A percentile compares a stretch with the other conserved stretches of the same genome.
phyloP scores from a whole-genome alignment of 768 basidiomycete genomes.

The Trametes villosa region DNA sequence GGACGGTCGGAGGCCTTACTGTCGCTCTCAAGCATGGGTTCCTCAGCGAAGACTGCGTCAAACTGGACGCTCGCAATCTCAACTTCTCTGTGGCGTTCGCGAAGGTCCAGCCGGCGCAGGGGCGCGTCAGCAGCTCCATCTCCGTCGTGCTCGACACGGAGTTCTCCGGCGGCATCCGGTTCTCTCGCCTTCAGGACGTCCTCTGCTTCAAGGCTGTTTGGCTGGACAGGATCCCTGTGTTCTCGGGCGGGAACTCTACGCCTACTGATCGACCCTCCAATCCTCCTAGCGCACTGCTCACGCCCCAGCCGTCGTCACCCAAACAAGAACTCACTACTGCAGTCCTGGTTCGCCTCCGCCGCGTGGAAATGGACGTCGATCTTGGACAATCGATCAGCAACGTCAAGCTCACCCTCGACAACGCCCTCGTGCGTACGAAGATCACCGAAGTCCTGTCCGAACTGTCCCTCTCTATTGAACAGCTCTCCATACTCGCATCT shows the following conservation, averaged over 20 bases:
- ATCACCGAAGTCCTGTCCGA: slow-evolving; percentile 65
- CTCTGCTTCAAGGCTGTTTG: slow-evolving; percentile 96
- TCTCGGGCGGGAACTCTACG: slow-evolving; percentile 50
- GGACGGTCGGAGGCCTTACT: slow-evolving; percentile 80
- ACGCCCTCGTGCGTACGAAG: slow-evolving; percentile 67
- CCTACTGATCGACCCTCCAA: slow-evolving; percentile 28
- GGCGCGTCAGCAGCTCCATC: slow-evolving; percentile 52
- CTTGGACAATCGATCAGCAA: slow-evolving; percentile 85
- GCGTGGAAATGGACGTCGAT: slow-evolving; percentile 75
- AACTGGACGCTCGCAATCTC: slow-evolving; percentile 81
- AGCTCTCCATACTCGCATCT: slow-evolving; percentile 57
- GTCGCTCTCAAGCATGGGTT: slow-evolving; percentile 85
- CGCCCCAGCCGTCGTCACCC: slow-evolving; percentile 23
- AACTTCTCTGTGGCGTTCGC: slow-evolving; percentile 74
- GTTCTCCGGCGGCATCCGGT: slow-evolving; percentile 75
- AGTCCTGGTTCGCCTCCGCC: slow-evolving; percentile 71
- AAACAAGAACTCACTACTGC: slow-evolving; percentile 60
- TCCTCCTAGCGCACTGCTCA: slow-evolving; percentile 22
- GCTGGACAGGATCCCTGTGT: slow-evolving; percentile 84
- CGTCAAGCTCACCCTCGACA: slow-evolving; percentile 64
- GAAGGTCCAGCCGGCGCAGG: slow-evolving; percentile 47
- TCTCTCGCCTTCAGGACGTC: slow-evolving; percentile 89
- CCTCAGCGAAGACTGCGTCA: slow-evolving; percentile 80
- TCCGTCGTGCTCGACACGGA: slow-evolving; percentile 87
- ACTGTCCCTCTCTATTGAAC: slow-evolving; percentile 65